Percentiles rank a stretch among this genome's conserved stretches.
Evolutionary conservation across 2,329 filamentous ascomycete genomes (phyloP).

Genomic region (Uncinocarpus reesii): DNA sequence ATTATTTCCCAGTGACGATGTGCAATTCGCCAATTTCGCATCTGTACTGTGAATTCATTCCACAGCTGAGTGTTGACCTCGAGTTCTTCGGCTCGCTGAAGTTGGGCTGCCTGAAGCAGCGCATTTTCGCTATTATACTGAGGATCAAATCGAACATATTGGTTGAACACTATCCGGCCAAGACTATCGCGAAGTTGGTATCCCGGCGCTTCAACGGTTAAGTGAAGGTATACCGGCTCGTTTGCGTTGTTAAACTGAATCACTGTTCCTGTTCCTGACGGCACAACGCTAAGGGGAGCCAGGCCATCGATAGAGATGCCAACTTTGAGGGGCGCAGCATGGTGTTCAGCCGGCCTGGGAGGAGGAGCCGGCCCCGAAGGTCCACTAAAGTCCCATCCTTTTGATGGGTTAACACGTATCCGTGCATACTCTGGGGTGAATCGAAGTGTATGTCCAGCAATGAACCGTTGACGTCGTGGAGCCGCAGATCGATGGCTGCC

Average conservation of each 20-base stretch:
- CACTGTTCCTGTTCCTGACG: no score
- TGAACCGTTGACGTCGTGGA: neutral
- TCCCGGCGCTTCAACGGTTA: neutral
- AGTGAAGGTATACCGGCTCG: neutral
- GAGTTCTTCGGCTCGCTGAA: neutral
- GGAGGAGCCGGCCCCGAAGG: neutral
- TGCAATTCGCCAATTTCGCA: neutral
- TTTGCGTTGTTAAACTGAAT: neutral
- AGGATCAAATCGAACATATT: neutral
- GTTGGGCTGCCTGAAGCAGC: neutral
- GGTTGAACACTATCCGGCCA: neutral
- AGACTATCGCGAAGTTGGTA: neutral
- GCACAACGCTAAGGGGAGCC: no score
- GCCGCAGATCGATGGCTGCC: neutral
- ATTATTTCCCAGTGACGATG: neutral
- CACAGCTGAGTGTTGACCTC: neutral
- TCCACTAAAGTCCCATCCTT: neutral
- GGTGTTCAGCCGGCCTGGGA: neutral
- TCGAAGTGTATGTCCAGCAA: neutral
- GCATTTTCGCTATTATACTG: neutral
- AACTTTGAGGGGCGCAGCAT: neutral
- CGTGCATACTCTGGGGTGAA: neutral
- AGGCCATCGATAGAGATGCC: neutral
- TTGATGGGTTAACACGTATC: neutral
- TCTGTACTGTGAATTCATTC: neutral